A percentile compares a stretch with the other conserved stretches of the same genome.
Conservation (phyloP, 1,284 basidiomycete genomes). For the Melampsora americana region DNA sequence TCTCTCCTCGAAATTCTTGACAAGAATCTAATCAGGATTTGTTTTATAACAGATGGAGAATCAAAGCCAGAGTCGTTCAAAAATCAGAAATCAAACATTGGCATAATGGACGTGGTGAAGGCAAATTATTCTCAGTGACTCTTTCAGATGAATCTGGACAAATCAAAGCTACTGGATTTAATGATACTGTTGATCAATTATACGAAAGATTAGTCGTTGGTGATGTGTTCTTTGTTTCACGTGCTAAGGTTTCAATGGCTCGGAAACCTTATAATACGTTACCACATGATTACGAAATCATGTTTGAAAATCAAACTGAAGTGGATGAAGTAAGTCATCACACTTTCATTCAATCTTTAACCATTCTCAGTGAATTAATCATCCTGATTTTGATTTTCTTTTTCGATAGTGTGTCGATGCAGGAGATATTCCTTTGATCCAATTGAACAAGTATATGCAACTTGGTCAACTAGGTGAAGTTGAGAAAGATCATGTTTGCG, state of each 20-base stretch:
- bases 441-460: conserved; percentile 73
- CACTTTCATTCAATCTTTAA: neutral
- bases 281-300: conserved; percentile 89
- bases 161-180: conserved; percentile 89
- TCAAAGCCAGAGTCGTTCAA: conserved; percentile 87
- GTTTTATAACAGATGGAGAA: conserved; percentile 67
- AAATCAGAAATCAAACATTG: conserved; percentile 86
- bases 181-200: conserved; percentile 76
- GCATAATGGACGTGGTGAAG: conserved; percentile 87
- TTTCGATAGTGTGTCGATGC: conserved; percentile 65
- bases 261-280: conserved; percentile 96
- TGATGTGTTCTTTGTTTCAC: conserved; percentile 87
- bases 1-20: neutral
- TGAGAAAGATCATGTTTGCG: conserved; percentile 73
- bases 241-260: conserved; percentile 85
- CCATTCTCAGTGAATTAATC: conserved; percentile 29
- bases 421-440: conserved; percentile 70
- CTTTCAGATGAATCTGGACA: conserved; percentile 94
- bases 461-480: conserved; percentile 65
- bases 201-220: conserved; percentile 83
- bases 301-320: conserved; percentile 76
- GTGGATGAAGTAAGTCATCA: conserved; percentile 61
- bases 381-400: neutral
- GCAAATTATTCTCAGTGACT: conserved; percentile 88
- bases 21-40: neutral